These are phyloP conservation scores for Paxillus involutus DNA, from an alignment of 768 basidiomycete genomes.

Conservation along the genomic window DNA sequence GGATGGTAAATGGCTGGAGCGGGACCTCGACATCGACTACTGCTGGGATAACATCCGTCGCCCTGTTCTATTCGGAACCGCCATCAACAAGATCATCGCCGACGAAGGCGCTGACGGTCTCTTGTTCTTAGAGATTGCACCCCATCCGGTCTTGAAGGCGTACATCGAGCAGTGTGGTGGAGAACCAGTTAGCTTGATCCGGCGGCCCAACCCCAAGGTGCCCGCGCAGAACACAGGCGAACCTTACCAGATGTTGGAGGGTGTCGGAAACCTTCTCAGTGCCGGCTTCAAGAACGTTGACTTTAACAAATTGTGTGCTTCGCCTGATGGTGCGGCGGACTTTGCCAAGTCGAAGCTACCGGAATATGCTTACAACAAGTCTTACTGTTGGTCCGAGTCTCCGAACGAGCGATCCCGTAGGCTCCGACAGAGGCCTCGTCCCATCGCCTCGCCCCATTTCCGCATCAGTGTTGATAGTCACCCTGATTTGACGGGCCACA, in stretches of 20 bases:
- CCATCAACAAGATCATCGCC: slow-evolving; percentile 30
- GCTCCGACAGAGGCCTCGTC: slow-evolving; percentile 29
- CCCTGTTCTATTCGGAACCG: slow-evolving; percentile 35
- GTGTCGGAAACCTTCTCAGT: slow-evolving; percentile 30
- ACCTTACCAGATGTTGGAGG: slow-evolving; percentile 32
- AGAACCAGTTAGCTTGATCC: slow-evolving; percentile 26
- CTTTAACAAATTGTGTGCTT: slow-evolving; percentile 26
- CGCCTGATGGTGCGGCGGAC: slow-evolving; percentile 15
- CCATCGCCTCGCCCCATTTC: slow-evolving; percentile 36
- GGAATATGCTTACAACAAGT: slow-evolving; percentile 31
- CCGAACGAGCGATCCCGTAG: slow-evolving; percentile 22
- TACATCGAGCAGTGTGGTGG: slow-evolving; percentile 36
- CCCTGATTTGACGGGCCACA: slow-evolving; percentile 42
- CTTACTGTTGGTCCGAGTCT: slow-evolving; percentile 27
- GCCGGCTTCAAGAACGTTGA: slow-evolving; percentile 30
- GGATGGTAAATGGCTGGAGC: slow-evolving; percentile 33
- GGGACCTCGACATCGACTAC: slow-evolving; percentile 27
- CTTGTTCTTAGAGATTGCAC: slow-evolving; percentile 32
- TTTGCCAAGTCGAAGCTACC: slow-evolving; percentile 28
- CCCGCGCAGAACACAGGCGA: slow-evolving; percentile 34
- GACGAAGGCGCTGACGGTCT: slow-evolving; percentile 29
- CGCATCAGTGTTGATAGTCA: slow-evolving; percentile 34
- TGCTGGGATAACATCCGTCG: slow-evolving; percentile 38
- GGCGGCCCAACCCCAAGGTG: slow-evolving; percentile 31
- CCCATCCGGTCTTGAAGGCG: slow-evolving; percentile 35